Conservation (phyloP, 352 stramenopile species). For the Pythium myriotylum region DNA sequence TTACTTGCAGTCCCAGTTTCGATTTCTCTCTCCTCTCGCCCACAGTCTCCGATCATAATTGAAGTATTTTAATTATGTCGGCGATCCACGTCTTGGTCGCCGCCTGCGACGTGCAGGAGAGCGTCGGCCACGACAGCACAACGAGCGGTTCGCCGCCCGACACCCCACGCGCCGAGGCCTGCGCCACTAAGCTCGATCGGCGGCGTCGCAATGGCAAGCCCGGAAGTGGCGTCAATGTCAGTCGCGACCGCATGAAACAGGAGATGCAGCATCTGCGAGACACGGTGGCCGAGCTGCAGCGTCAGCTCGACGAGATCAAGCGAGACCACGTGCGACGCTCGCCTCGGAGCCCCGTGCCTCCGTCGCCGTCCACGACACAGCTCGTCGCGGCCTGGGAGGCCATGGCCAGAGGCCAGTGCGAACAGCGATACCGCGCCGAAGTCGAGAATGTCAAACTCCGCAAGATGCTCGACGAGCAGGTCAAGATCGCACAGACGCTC, state of each 20-base stretch:
- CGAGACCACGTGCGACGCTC: constrained; percentile 15
- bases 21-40: background rate
- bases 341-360: background rate
- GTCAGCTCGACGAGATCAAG: constrained; percentile 27
- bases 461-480: constrained; percentile 56
- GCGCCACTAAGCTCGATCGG: background rate
- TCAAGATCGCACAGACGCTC: constrained; percentile 47
- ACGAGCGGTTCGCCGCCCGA: constrained; percentile 6
- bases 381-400: constrained; percentile 39
- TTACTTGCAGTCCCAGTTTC: constrained; percentile 1
- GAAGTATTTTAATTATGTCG: background rate
- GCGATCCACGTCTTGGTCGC: constrained; percentile 21
- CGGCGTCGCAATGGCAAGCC: background rate
- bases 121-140: constrained; percentile 3
- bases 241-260: constrained; percentile 24
- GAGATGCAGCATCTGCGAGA: constrained; percentile 44
- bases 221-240: constrained; percentile 9
- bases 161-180: constrained; percentile 2
- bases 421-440: constrained; percentile 39
- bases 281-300: constrained; percentile 40
- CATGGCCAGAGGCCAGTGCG: constrained; percentile 25
- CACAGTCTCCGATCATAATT: background rate
- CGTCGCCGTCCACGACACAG: constrained; percentile 25
- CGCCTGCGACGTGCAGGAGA: constrained; percentile 12
- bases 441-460: constrained; percentile 66